Conservation (phyloP, 495 filamentous ascomycete species). For the Penicillium simplicissimum region DNA sequence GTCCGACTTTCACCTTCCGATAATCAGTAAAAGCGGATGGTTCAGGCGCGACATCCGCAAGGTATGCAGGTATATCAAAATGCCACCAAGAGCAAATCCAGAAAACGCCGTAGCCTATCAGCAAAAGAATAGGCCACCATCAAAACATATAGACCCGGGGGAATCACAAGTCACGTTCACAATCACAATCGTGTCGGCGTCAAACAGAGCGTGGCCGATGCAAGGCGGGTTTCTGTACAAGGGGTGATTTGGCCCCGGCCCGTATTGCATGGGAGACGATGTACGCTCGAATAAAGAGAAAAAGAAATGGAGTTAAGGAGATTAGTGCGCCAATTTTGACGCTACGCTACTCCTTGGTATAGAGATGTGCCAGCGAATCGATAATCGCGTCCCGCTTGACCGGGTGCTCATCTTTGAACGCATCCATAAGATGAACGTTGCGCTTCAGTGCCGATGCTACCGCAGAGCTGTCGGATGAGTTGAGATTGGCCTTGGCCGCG, state of each 20-base stretch:
- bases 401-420: conserved; percentile 18
- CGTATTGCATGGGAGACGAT: conserved; percentile 4
- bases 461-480: background rate
- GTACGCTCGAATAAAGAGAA: background rate
- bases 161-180: conserved; percentile 22
- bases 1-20: background rate
- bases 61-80: conserved; percentile 12
- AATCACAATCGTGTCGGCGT: conserved; percentile 24
- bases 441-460: conserved; percentile 15
- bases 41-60: background rate
- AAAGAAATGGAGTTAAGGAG: background rate
- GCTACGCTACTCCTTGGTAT: background rate
- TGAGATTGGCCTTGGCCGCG: conserved; percentile 10
- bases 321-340: background rate
- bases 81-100: conserved; percentile 4
- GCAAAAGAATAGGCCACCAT: background rate
- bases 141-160: conserved; percentile 3
- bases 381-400: conserved; percentile 21
- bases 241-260: background rate
- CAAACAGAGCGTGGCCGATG: conserved; percentile 10
- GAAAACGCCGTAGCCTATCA: conserved; percentile 15
- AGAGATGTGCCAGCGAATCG: conserved; percentile 16
- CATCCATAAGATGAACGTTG: conserved; percentile 18
- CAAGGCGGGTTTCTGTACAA: conserved; percentile 2
- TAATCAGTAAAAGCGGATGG: background rate